Conservation (phyloP, 2,329 filamentous ascomycete species). For the Ophiostoma piceae region DNA sequence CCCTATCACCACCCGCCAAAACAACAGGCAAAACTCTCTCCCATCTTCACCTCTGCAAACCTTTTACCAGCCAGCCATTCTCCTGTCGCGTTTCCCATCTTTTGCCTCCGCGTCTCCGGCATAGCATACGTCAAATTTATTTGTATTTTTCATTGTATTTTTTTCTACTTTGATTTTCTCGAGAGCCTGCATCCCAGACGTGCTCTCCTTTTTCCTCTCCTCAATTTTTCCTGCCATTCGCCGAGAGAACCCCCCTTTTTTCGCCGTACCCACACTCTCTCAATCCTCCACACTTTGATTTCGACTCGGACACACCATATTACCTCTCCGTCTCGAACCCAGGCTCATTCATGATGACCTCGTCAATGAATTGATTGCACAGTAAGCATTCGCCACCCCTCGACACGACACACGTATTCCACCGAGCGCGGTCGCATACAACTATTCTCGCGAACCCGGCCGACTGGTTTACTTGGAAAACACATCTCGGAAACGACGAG, state of each 20-base stretch:
- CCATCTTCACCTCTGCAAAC: background rate
- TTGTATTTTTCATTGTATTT: slow-evolving; percentile 1
- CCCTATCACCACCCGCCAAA: background rate
- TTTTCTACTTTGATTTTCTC: background rate
- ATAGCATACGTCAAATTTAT: background rate
- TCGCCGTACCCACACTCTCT: slow-evolving; percentile 11
- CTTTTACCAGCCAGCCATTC: background rate
- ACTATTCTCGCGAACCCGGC: background rate
- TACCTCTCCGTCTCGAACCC: slow-evolving; percentile 1
- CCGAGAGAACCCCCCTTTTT: slow-evolving; percentile 14
- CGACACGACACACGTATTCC: background rate
- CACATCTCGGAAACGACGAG: background rate
- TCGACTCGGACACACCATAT: slow-evolving; percentile 1
- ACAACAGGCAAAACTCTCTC: background rate
- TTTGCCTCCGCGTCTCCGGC: slow-evolving; percentile 1
- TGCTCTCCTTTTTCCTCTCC: background rate
- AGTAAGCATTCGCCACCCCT: slow-evolving; percentile 2
- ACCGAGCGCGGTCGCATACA: background rate
- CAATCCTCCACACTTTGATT: slow-evolving; percentile 13
- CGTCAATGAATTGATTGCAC: background rate
- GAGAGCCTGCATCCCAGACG: background rate
- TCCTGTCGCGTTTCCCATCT: slow-evolving; percentile 1
- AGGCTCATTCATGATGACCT: slow-evolving; percentile 6
- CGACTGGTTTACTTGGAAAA: background rate
- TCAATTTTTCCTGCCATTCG: background rate